These are phyloP conservation scores for Talaromyces adpressus DNA, from an alignment of 495 filamentous ascomycete genomes.

Conservation along the genomic window DNA sequence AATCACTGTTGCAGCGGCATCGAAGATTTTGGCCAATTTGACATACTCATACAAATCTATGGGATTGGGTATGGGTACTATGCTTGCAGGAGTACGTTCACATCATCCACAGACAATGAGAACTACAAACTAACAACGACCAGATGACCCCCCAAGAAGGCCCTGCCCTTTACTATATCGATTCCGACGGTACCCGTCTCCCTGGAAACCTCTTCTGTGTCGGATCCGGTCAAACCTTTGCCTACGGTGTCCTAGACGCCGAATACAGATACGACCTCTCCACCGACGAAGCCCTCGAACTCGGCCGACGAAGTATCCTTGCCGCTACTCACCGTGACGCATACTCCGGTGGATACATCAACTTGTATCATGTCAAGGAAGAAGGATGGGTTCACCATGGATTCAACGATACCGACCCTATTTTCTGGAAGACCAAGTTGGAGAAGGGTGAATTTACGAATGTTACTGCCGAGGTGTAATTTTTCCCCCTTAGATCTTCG, in stretches of 20 bases:
- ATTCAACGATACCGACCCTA: constrained; percentile 89
- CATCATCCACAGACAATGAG: background rate
- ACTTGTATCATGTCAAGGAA: constrained; percentile 97
- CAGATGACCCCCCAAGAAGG: constrained; percentile 81
- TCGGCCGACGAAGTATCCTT: constrained; percentile 84
- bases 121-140: constrained; percentile 1
- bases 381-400: constrained; percentile 97
- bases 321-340: constrained; percentile 98
- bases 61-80: constrained; percentile 96
- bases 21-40: constrained; percentile 96
- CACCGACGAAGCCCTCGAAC: constrained; percentile 79
- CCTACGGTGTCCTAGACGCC: constrained; percentile 94
- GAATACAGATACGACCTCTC: constrained; percentile 86
- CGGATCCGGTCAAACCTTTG: constrained; percentile 95
- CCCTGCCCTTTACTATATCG: constrained; percentile 97
- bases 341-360: constrained; percentile 97
- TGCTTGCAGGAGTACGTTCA: constrained; percentile 82
- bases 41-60: constrained; percentile 98
- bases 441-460: constrained; percentile 98
- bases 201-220: constrained; percentile 97
- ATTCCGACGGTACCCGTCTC: constrained; percentile 90
- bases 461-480: constrained; percentile 70
- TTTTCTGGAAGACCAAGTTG: constrained; percentile 99
- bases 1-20: constrained; percentile 93
- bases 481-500: background rate